phyloP scores from a whole-genome alignment of 805 yeast species.

The Candida manassasensis region DNA sequence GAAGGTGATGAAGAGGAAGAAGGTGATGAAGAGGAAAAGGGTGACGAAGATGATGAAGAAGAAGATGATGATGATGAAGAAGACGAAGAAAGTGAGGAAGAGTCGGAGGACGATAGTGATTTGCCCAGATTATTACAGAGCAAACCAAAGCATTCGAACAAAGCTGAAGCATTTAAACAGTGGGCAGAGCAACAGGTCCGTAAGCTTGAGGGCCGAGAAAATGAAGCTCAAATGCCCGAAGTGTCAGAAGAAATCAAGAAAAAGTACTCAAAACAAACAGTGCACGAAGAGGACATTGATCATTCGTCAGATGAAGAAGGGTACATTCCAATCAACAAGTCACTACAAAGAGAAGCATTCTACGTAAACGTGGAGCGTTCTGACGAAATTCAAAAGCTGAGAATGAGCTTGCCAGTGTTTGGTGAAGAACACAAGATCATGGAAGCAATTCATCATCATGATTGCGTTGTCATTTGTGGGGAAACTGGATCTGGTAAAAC shows the following conservation, averaged over 20 bases:
- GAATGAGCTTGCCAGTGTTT: constrained; percentile 80
- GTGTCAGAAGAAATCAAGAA: constrained; percentile 44
- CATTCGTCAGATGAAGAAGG: constrained; percentile 64
- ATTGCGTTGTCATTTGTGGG: constrained; percentile 88
- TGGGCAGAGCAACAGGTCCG: constrained; percentile 84
- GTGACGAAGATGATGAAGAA: constrained; percentile 26
- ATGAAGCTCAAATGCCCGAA: constrained; percentile 40
- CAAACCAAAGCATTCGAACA: constrained; percentile 43
- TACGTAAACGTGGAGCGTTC: constrained; percentile 66
- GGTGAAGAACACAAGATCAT: constrained; percentile 87
- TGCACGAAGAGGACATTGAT: constrained; percentile 67
- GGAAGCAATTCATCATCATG: constrained; percentile 94
- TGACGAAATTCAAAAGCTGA: constrained; percentile 57
- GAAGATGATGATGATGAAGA: constrained; percentile 25
- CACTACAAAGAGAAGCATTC: constrained; percentile 52
- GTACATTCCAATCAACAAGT: constrained; percentile 53
- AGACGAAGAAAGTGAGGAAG: constrained; percentile 29
- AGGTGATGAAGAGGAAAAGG: constrained; percentile 20
- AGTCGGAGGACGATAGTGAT: constrained; percentile 22
- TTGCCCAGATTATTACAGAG: constrained; percentile 29
- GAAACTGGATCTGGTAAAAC: constrained; percentile 99
- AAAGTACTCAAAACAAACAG: constrained; percentile 42
- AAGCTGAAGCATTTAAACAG: constrained; percentile 58
- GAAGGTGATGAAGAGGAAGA: constrained; percentile 17
- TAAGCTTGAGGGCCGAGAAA: constrained; percentile 54